Percentiles rank a stretch among this genome's conserved stretches.
Evolutionary conservation across 148 eudicot species (phyloP).

Genomic region (Heliosperma pusillum): DNA sequence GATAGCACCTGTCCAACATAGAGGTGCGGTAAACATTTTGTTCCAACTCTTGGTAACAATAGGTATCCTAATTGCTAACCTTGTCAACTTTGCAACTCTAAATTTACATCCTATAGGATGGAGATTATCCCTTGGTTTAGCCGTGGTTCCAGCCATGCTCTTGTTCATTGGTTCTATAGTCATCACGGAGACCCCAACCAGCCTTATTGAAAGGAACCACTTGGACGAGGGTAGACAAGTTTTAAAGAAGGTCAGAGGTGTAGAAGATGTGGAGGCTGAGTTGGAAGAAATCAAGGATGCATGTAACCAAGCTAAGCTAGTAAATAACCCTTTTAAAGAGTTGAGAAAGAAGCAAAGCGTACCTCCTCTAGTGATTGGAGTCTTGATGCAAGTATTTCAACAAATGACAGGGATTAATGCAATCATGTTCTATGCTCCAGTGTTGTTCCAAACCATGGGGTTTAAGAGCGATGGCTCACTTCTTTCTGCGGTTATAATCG

Average conservation of each 20-base stretch:
- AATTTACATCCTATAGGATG: slow-evolving; percentile 53
- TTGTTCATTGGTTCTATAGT: slow-evolving; percentile 44
- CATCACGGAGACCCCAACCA: slow-evolving; percentile 49
- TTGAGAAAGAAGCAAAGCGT: slow-evolving; percentile 28
- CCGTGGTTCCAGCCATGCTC: slow-evolving; percentile 38
- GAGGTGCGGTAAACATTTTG: slow-evolving; percentile 67
- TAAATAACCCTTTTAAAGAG: slow-evolving; percentile 40
- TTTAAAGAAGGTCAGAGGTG: slow-evolving; percentile 41
- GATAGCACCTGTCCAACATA: slow-evolving; percentile 51
- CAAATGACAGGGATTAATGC: slow-evolving; percentile 63
- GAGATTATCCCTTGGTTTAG: slow-evolving; percentile 52
- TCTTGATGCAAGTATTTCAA: slow-evolving; percentile 45
- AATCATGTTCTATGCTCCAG: slow-evolving; percentile 58
- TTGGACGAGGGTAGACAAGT: slow-evolving; percentile 24
- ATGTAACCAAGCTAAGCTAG: slow-evolving; percentile 31
- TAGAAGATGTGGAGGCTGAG: slow-evolving; percentile 37
- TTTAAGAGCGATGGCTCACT: slow-evolving; percentile 42
- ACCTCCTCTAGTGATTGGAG: slow-evolving; percentile 38
- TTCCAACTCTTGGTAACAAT: slow-evolving; percentile 66
- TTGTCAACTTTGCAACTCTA: slow-evolving; percentile 51
- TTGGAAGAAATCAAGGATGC: slow-evolving; percentile 33
- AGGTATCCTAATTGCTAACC: slow-evolving; percentile 52
- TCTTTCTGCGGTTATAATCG: slow-evolving; percentile 46
- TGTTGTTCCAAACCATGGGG: slow-evolving; percentile 53
- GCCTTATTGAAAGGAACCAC: slow-evolving; percentile 35